A percentile compares a stretch with the other conserved stretches of the same genome.
These are phyloP conservation scores for Sphaerobolus stellatus DNA, from an alignment of 1,284 basidiomycete species.

Conservation along the genomic window DNA sequence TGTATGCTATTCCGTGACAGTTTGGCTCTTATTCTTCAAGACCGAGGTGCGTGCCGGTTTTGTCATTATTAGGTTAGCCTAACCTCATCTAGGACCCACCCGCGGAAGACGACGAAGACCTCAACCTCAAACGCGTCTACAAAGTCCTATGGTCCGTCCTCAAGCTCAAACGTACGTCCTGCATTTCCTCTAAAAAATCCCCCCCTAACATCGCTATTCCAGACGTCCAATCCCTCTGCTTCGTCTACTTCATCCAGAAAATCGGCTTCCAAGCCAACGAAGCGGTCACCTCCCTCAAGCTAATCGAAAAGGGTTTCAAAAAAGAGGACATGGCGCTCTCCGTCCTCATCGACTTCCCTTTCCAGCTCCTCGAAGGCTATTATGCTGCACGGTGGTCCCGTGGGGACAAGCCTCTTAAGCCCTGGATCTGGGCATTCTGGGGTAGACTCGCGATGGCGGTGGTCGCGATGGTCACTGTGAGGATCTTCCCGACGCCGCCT, in stretches of 20 bases:
- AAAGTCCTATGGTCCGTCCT: constrained; percentile 94
- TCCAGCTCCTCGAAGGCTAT: constrained; percentile 95
- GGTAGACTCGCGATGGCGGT: constrained; percentile 74
- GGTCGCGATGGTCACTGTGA: constrained; percentile 60
- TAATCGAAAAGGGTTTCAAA: constrained; percentile 95
- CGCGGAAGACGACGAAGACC: constrained; percentile 70
- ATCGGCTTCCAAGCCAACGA: constrained; percentile 97
- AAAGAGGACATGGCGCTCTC: constrained; percentile 95
- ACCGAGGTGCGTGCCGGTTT: constrained; percentile 62
- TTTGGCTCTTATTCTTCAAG: constrained; percentile 88
- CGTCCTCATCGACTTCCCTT: constrained; percentile 96
- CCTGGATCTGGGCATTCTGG: constrained; percentile 94
- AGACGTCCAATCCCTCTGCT: constrained; percentile 91
- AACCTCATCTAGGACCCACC: constrained; percentile 62
- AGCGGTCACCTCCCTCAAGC: constrained; percentile 88
- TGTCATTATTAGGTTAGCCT: background rate
- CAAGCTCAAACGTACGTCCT: constrained; percentile 77
- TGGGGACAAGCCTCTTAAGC: constrained; percentile 71
- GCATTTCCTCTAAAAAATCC: background rate
- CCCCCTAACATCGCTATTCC: constrained; percentile 7
- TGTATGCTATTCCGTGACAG: constrained; percentile 79
- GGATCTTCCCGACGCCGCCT: constrained; percentile 81
- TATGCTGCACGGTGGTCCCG: constrained; percentile 92
- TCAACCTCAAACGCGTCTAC: constrained; percentile 91
- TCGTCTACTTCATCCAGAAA: constrained; percentile 91